These are phyloP conservation scores for Thermochaetoides dissita DNA, from an alignment of 2,329 filamentous ascomycete species.

Conservation along the genomic window DNA sequence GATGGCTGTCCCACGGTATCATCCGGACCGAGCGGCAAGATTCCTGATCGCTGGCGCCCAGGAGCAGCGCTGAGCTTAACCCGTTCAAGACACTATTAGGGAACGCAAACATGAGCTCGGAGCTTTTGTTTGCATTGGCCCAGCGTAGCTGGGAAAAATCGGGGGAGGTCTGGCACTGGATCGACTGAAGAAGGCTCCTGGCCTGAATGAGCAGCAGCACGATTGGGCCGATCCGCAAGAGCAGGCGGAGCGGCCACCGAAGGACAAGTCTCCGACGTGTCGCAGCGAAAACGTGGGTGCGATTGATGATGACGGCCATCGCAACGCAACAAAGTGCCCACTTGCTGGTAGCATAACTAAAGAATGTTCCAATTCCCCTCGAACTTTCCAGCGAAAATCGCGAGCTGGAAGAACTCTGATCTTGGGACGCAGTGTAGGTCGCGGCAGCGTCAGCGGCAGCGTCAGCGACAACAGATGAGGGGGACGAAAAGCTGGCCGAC, in stretches of 20 bases:
- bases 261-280: constrained; percentile 68
- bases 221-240: constrained; percentile 59
- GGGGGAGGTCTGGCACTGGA: constrained; percentile 80
- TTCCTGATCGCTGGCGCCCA: constrained; percentile 58
- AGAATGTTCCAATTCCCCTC: constrained; percentile 68
- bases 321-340: constrained; percentile 84
- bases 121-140: constrained; percentile 50
- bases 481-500: constrained; percentile 20
- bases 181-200: constrained; percentile 59
- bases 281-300: constrained; percentile 86
- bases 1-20: constrained; percentile 41
- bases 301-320: constrained; percentile 76
- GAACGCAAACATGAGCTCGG: constrained; percentile 56
- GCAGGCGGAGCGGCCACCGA: constrained; percentile 55
- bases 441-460: constrained; percentile 25
- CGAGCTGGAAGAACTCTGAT: constrained; percentile 27
- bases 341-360: constrained; percentile 79
- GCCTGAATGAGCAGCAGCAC: constrained; percentile 56
- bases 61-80: constrained; percentile 56
- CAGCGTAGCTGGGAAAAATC: constrained; percentile 57
- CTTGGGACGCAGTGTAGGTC: constrained; percentile 28
- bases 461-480: constrained; percentile 23
- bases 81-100: constrained; percentile 57
- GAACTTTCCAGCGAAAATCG: constrained; percentile 43
- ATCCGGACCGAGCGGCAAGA: constrained; percentile 68